phyloP scores from a whole-genome alignment of 495 filamentous ascomycete species.

The Aspergillus funiculosus region DNA sequence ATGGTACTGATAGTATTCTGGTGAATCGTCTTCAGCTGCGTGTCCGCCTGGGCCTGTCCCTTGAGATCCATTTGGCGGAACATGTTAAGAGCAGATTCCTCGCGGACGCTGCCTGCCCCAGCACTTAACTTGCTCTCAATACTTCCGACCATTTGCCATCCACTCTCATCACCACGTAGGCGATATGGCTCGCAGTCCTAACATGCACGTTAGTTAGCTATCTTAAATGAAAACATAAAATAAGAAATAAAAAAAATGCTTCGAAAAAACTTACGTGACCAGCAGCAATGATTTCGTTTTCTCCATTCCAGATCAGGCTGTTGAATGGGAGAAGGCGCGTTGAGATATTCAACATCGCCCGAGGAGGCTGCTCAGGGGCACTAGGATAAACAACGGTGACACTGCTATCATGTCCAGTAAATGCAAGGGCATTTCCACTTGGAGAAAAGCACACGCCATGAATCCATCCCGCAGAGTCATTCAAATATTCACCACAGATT shows the following conservation, averaged over 20 bases:
- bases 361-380: conserved; percentile 84
- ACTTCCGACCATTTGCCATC: conserved; percentile 82
- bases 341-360: conserved; percentile 77
- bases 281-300: conserved; percentile 90
- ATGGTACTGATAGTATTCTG: conserved; percentile 92
- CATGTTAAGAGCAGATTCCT: conserved; percentile 92
- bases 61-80: conserved; percentile 98
- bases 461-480: conserved; percentile 94
- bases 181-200: conserved; percentile 91
- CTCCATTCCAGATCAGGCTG: conserved; percentile 85
- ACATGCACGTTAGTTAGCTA: background rate
- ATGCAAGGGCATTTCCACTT: conserved; percentile 84
- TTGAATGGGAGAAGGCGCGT: conserved; percentile 88
- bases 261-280: conserved; percentile 57
- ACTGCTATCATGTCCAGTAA: conserved; percentile 88
- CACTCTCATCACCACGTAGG: conserved; percentile 71
- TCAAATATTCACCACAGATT: conserved; percentile 91
- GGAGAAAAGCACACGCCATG: conserved; percentile 89
- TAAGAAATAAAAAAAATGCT: background rate
- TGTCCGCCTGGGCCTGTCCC: conserved; percentile 83
- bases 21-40: conserved; percentile 89
- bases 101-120: conserved; percentile 55
- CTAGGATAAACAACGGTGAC: conserved; percentile 94
- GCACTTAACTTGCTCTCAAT: conserved; percentile 59
- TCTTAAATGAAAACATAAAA: background rate